Base-by-base conservation (phyloP, 108 stramenopile species). In the Skeletonema potamos region DNA sequence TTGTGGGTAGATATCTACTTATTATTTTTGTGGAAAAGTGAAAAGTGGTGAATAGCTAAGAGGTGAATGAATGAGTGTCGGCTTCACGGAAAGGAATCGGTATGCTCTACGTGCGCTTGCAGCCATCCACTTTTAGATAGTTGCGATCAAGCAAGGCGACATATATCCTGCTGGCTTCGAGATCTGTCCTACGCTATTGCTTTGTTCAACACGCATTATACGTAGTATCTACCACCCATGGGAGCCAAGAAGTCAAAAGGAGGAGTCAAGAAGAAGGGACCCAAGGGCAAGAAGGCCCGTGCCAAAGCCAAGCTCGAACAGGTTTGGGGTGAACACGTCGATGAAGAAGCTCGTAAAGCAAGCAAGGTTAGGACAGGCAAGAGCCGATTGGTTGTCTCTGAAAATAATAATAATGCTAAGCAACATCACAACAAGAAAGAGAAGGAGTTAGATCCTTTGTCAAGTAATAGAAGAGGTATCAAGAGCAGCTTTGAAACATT, bases 211-310 rank as follows among this genome's bases (percentile, higher is more conserved):
- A n/a, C n/a, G n/a, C n/a, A n/a, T n/a, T n/a, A n/a, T 18, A 28
- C 17, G 15, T 12, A 28, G 3, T 20, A 66, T 41, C 12, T 48
- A 46, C 15, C 12, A 8, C 28, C 29, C 66, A 76, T 63, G 54
- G 61, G 33, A 54, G 59, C 18, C 22, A 12, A 66, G 54, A 76
- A 69, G 34, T 20, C 58, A n/a, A 58, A 66, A 43, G 55, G 51
- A 24, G 64, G 68, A 26, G 70, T 74, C 34, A 85, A 85, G 62
- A 85, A 85, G 62, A 85, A 85, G 56, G 93, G 89, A 4, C 91
- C 93, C 26, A 94, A 94, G 64, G 93, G 93, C 3, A 90, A 90
- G 68, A 89, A 88, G 64, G 93, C 93, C 24, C 89, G 93, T 9
- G 86, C 82, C 54, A 90, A 90, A 66, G 91, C 91, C 66, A 94